These are phyloP conservation scores for Haplosporangium sp. DNA, from an alignment of 371 early-diverging fungal genomes.

Conservation along the genomic window DNA sequence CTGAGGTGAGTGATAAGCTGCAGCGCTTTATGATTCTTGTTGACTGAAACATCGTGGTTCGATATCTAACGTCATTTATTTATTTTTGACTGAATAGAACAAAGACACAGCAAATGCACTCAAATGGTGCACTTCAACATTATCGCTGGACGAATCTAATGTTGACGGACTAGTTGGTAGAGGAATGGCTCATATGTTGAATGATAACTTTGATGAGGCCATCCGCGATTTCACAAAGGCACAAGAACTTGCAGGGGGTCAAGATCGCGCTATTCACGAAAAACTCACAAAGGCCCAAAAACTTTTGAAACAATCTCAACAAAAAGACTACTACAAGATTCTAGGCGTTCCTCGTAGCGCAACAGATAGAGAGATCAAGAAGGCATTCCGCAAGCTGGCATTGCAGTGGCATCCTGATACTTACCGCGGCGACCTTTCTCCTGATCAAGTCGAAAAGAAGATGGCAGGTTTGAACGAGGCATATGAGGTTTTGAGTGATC, in stretches of 20 bases:
- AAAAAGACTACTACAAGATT: constrained; percentile 95
- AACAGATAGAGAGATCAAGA: constrained; percentile 85
- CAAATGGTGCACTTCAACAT: constrained; percentile 69
- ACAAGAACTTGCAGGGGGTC: constrained; percentile 68
- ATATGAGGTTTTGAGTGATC: constrained; percentile 89
- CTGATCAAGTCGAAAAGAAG: constrained; percentile 85
- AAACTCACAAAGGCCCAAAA: constrained; percentile 74
- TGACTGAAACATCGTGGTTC: too few species aligned
- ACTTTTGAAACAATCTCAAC: constrained; percentile 75
- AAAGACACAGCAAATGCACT: constrained; percentile 61
- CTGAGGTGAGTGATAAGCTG: constrained; percentile 59
- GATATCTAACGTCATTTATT: neutral
- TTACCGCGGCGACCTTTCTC: constrained; percentile 81
- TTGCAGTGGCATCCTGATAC: constrained; percentile 93
- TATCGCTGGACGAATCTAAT: constrained; percentile 72
- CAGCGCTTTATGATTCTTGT: too few species aligned
- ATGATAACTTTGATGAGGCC: constrained; percentile 83
- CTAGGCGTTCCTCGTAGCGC: constrained; percentile 87
- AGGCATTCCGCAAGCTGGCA: constrained; percentile 92
- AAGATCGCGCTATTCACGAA: constrained; percentile 70
- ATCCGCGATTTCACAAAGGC: constrained; percentile 78
- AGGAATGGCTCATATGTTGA: constrained; percentile 75
- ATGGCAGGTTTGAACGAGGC: constrained; percentile 96
- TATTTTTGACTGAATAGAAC: constrained; percentile 19
- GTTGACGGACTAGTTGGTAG: constrained; percentile 75